These are phyloP conservation scores for Gastrodia elata DNA, from an alignment of 106 monocot genomes.

Conservation along the genomic window DNA sequence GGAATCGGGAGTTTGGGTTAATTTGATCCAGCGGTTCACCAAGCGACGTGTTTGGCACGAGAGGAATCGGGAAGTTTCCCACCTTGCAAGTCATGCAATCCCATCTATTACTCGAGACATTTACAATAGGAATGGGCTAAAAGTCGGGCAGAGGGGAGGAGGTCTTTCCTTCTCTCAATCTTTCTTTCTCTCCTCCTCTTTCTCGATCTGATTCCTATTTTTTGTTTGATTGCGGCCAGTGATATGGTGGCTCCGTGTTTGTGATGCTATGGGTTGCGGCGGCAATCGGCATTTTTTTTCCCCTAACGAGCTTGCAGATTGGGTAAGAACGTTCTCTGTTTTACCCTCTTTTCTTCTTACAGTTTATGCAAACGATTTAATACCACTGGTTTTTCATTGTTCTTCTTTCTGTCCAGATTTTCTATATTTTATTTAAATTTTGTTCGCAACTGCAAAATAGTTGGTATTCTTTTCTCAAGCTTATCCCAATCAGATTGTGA, in stretches of 20 bases:
- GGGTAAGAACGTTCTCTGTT: constrained; percentile 30
- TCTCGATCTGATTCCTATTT: background rate
- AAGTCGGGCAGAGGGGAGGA: background rate
- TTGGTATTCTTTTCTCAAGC: background rate
- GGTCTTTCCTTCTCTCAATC: background rate
- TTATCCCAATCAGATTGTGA: background rate
- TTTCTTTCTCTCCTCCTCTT: background rate
- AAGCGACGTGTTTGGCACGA: background rate
- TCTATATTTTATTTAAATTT: background rate
- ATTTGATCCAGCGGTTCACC: background rate
- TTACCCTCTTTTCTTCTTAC: background rate
- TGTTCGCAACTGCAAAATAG: background rate
- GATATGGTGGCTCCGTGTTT: background rate
- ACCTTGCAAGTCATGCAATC: constrained; percentile 8
- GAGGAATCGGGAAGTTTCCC: background rate
- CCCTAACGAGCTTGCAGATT: constrained; percentile 81
- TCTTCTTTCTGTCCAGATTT: background rate
- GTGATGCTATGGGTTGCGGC: constrained; percentile 12
- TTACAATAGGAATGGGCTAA: constrained; percentile 4
- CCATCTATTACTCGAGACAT: background rate
- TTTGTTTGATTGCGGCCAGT: background rate
- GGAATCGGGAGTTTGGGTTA: background rate
- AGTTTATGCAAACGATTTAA: background rate
- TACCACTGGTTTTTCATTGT: background rate
- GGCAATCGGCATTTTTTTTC: constrained; percentile 47